Evolutionary conservation across 2,329 filamentous ascomycete genomes (phyloP), one percentile per base, ranked within the genome.

Genomic region (Penicillium aurantiogriseum): DNA sequence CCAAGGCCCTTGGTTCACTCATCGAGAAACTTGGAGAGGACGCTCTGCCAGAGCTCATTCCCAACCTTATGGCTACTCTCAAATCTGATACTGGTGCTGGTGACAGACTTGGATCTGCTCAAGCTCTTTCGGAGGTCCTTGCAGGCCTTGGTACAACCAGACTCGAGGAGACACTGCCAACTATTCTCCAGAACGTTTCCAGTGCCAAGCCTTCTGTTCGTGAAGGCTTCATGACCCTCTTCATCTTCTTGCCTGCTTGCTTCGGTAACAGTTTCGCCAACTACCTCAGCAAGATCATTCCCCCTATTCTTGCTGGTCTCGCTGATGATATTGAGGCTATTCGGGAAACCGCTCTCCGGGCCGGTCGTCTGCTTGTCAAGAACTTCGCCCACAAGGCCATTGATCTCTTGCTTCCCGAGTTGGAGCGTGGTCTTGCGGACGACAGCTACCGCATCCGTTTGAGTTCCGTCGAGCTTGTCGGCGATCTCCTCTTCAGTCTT

Each of bases 141-240:
- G 94, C 94, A 47, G 95, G 94, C 63, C 81, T 99, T 68, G 94
- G 95, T 64, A 99, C 94, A 1, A 85, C 89, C 50, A 89, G 94
- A 65, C 80, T 99, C 65, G 94, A 99, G 75, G 95, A 99, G 77
- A 97, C 92, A 5, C 80, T 99, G 45, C 95, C 94, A 39, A 97
- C 93, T 13, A 96, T 99, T 67, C 79, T 99, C 40, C 93, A 97
- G 70, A 99, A 99, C 69, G 93, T 96, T 64, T 88, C 91, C 66
- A 97, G 93, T 68, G 86, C 88, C 65, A 97, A 96, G 76, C 74
- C 94, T 19, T 87, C 92, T 54, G 91, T 99, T 63, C 88, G 94
- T 68, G 94, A 99, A 81, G 94, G 94, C 45, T 99, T 99, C 80
- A 99, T 99, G 94, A 97, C 94, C 8, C 84, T 99, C 40, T 99